Evolutionary conservation across 176 grass and related monocot species (phyloP), one percentile per base, ranked within the genome.

Genomic region (Zoysia japonica): DNA sequence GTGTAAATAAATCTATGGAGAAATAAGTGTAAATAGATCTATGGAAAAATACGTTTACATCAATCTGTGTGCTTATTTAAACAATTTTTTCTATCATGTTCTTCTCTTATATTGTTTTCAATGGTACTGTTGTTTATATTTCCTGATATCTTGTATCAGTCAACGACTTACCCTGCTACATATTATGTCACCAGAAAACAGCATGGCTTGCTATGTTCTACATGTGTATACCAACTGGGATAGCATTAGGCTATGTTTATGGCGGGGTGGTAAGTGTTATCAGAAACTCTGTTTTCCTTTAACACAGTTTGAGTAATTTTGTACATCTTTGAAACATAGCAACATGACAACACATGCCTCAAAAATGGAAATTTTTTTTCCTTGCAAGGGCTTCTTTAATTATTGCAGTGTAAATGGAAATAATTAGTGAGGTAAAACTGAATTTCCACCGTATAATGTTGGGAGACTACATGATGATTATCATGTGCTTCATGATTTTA

Each of bases 161-260:
- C 42, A 47, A 80, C 64, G 67, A 69, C 67, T 89, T 62, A 78
- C 71, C 11, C 86, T 87, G n/a, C 78, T 86, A 38, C 61, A 63
- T 82, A 52, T 62, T 69, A 42, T 82, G 74, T 76, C 71, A 72
- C 66, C 92, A 98, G 96, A 99, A 99, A 99, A 99, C 96, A 51
- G 81, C 78, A 77, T 99, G 96, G 96, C 92, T 99, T 77, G 84
- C 90, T 76, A 75, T 93, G 84, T 99, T 99, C 86, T 99, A 99
- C 90, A 99, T 99, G 96, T 99, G 96, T 76, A 99, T 99, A 91
- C 96, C 96, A 54, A 89, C 92, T 83, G 96, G 96, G 66, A 88
- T 99, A 79, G 96, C 96, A 77, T 38, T 99, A 65, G 96, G 96
- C 79, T 99, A 99, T 84, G 90, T 99, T 76, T 99, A 99, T 75